Evolutionary conservation across 2,329 filamentous ascomycete genomes (phyloP).

Genomic region (Ceratocystis harringtonii): DNA sequence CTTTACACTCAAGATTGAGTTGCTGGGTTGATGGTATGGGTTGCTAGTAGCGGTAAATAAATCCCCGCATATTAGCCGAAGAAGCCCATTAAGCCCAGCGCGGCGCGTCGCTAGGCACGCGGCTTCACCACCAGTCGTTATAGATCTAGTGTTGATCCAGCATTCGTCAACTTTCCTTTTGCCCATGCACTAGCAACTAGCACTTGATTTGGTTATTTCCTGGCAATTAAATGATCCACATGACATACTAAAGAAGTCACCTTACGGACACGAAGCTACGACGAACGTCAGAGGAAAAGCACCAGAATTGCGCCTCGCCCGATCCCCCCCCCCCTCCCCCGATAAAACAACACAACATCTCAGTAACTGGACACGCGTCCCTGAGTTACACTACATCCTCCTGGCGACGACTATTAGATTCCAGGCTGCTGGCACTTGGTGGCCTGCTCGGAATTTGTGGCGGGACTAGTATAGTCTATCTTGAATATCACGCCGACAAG

Average conservation of each 20-base stretch:
- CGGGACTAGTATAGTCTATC: not conserved
- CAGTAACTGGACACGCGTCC: not conserved
- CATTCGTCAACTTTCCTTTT: too few species aligned
- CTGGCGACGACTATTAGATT: not conserved
- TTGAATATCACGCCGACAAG: not conserved
- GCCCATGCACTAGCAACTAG: too few species aligned
- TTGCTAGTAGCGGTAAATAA: not conserved
- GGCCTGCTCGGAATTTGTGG: not conserved
- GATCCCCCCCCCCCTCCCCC: too few species aligned
- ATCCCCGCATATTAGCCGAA: slow-evolving; percentile 1
- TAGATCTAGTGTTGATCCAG: too few species aligned
- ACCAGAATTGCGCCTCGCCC: not conserved
- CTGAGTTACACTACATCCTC: not conserved
- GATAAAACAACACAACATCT: not conserved
- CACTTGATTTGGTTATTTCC: too few species aligned
- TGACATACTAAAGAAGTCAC: too few species aligned
- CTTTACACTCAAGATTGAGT: not conserved
- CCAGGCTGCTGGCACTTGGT: not conserved
- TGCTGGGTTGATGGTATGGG: not conserved
- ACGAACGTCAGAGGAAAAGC: too few species aligned
- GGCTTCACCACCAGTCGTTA: not conserved
- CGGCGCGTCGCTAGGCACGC: not conserved
- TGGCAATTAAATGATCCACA: too few species aligned
- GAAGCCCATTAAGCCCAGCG: not conserved
- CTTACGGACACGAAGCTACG: too few species aligned